Base-by-base conservation (phyloP, 176 grass and related monocot species). In the Thalia dealbata region DNA sequence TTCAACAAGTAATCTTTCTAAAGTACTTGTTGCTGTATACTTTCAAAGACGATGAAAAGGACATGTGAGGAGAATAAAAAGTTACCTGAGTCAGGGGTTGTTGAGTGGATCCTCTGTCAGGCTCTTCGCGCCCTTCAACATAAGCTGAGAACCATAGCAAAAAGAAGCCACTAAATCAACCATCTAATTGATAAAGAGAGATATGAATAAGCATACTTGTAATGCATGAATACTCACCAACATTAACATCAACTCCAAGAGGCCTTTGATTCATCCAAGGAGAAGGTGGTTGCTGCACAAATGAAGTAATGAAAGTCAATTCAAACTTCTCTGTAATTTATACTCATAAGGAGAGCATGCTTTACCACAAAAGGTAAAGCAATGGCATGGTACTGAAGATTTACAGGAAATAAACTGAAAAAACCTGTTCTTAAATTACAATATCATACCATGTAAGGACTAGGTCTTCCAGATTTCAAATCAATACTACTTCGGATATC, bases 181-280 rank as follows among this genome's bases (percentile, higher is more conserved):
- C 65, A 28, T 15, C 3, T 14, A 64, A 64, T 16, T 16, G 3
- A 64, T 28, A 7, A 24, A 64, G 26, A 48, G 11, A 48, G 45
- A 8, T 10, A 9, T 4, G 11, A 48, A 13, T 8, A 8, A 48
- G 11, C 45, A 65, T 38, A 28, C 14, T 24, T 19, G 11, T 42
- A 73, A 61, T 68, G 79, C 54, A 41, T 27, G 23, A 51, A 16
- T 58, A 84, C 89, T 76, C 86, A 99, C 95, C 90, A 14, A 91
- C 81, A 79, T 99, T 99, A 65, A 99, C 95, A 86, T 99, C 95
- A 73, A 93, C 90, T 51, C 90, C 95, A 14, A 99, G 72, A 0
- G 90, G 90, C 62, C 85, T 88, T 76, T 85, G 83, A 60, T 26
- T 73, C 79, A 88, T 86, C 95, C 95, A 99, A 46, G 95, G 81